phyloP scores from a whole-genome alignment of 345 rosid species.

The Hibiscus trionum region DNA sequence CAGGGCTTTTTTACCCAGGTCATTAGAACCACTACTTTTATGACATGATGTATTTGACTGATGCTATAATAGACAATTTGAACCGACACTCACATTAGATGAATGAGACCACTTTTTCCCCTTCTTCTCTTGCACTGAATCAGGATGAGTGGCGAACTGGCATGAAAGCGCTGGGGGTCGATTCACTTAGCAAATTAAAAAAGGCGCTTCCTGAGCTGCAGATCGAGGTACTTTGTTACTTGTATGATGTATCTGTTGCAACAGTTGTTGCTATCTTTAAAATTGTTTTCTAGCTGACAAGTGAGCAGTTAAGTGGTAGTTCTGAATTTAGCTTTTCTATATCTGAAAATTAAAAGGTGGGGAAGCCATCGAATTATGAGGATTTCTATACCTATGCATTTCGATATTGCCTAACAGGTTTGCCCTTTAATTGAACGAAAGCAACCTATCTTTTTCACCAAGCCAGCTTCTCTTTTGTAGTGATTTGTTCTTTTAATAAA shows the following conservation, averaged over 20 bases:
- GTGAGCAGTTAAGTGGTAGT: background rate
- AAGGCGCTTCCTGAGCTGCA: slow-evolving; percentile 29
- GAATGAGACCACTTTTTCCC: background rate
- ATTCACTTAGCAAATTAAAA: slow-evolving; percentile 30
- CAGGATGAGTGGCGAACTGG: slow-evolving; percentile 53
- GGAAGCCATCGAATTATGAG: slow-evolving; percentile 18
- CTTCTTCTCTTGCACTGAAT: slow-evolving; percentile 2
- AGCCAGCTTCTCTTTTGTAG: background rate
- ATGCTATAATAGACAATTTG: background rate
- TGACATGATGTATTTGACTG: background rate
- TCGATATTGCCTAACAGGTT: slow-evolving; percentile 49
- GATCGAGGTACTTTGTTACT: slow-evolving; percentile 33
- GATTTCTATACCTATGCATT: slow-evolving; percentile 45
- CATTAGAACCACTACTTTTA: background rate
- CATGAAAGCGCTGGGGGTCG: slow-evolving; percentile 29
- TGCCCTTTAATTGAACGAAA: slow-evolving; percentile 5
- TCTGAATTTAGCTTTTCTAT: slow-evolving; percentile 1
- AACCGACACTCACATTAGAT: background rate
- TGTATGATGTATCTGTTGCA: background rate
- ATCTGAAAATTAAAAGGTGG: slow-evolving; percentile 24
- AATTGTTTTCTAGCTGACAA: background rate
- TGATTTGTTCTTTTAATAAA: background rate
- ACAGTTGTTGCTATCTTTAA: background rate
- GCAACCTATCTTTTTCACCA: background rate
- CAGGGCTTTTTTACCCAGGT: slow-evolving; percentile 47